phyloP scores from a whole-genome alignment of 1,284 basidiomycete species.

The Cryptococcus hybrid region DNA sequence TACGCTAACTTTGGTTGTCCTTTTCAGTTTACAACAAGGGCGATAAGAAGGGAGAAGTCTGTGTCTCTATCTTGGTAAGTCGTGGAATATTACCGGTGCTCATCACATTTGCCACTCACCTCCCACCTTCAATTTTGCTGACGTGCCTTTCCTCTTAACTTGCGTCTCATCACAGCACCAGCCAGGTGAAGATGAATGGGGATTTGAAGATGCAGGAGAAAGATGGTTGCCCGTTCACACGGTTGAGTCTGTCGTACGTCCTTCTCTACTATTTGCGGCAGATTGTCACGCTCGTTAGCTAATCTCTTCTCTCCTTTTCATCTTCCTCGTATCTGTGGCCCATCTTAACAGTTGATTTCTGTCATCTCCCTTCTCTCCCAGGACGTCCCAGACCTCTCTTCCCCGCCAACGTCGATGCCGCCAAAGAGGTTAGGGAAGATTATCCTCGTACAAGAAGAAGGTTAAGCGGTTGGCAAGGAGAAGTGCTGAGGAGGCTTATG shows the following conservation, averaged over 20 bases:
- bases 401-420: conserved; percentile 96
- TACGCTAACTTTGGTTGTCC: neutral
- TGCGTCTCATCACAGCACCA: conserved; percentile 61
- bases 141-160: conserved; percentile 5
- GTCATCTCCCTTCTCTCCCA: conserved; percentile 95
- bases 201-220: conserved; percentile 96
- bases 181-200: conserved; percentile 96
- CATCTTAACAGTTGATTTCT: conserved; percentile 70
- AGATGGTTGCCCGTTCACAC: conserved; percentile 97
- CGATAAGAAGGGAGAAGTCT: conserved; percentile 85
- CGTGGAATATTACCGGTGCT: neutral
- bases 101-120: neutral
- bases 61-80: conserved; percentile 91
- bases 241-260: conserved; percentile 90
- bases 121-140: conserved; percentile 1
- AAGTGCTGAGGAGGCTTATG: conserved; percentile 82
- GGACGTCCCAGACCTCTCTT: conserved; percentile 88
- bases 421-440: conserved; percentile 81
- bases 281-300: no score
- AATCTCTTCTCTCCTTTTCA: no score
- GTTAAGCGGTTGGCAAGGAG: conserved; percentile 79
- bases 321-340: no score
- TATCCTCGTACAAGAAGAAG: conserved; percentile 80
- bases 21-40: conserved; percentile 83
- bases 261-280: no score